phyloP scores from a whole-genome alignment of 768 basidiomycete species.

The Clathrus columnatus region DNA sequence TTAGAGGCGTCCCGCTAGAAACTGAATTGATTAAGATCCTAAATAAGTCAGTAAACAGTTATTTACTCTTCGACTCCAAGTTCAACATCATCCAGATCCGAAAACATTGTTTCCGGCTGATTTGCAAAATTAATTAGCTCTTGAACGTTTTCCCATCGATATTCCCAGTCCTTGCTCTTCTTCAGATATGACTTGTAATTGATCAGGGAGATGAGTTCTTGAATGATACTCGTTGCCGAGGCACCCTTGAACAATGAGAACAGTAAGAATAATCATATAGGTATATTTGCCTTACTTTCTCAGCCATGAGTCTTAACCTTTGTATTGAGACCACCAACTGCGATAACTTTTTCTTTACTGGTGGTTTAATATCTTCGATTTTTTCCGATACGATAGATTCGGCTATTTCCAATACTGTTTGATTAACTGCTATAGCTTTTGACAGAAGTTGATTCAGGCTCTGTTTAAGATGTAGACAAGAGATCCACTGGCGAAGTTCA shows the following conservation, averaged over 20 bases:
- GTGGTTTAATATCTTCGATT: slow-evolving; percentile 55
- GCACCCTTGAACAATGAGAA: slow-evolving; percentile 37
- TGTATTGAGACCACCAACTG: slow-evolving; percentile 52
- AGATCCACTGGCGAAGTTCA: background rate
- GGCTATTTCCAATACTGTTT: slow-evolving; percentile 48
- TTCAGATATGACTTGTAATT: slow-evolving; percentile 62
- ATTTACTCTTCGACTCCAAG: background rate
- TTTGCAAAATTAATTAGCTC: slow-evolving; percentile 76
- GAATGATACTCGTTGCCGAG: slow-evolving; percentile 56
- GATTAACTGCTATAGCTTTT: slow-evolving; percentile 41
- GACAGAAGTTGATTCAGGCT: slow-evolving; percentile 50
- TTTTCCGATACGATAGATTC: slow-evolving; percentile 57
- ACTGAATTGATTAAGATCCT: slow-evolving; percentile 7
- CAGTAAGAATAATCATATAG: background rate
- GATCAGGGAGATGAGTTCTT: slow-evolving; percentile 44
- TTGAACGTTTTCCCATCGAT: slow-evolving; percentile 78
- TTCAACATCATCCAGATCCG: slow-evolving; percentile 10
- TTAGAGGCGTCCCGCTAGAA: slow-evolving; percentile 47
- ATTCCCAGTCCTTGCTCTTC: slow-evolving; percentile 65
- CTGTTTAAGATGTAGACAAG: slow-evolving; percentile 25
- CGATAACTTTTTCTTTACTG: slow-evolving; percentile 53
- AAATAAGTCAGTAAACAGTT: slow-evolving; percentile 13
- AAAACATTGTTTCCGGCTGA: slow-evolving; percentile 34
- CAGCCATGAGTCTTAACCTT: slow-evolving; percentile 42
- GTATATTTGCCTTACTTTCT: slow-evolving; percentile 32